Base-by-base conservation (phyloP, 306 rosid genomes). In the Pyrus communis region DNA sequence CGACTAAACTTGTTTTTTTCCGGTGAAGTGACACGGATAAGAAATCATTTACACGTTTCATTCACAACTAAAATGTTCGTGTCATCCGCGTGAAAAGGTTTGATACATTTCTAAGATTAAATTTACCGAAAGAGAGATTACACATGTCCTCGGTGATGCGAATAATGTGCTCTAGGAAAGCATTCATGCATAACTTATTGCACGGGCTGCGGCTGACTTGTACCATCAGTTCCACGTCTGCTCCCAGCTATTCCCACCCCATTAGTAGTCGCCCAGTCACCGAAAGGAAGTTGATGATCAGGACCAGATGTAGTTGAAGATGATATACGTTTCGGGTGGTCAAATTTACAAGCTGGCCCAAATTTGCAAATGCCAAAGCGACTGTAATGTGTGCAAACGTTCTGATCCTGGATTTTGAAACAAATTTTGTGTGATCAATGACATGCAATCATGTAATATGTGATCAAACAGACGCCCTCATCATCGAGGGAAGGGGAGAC, bases 361-460 rank as follows among this genome's bases (percentile, higher is more conserved):
- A 78, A 96, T 82, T 92, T 96, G 90, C 98, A 96, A 75, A 96
- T 92, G 83, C 99, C 99, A 61, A 88, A 90, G 62, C 90, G 93
- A 77, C 93, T 88, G 83, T 87, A 96, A 77, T 90, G 82, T 1
- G 91, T 19, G 91, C 99, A 96, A 67, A 84, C 68, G 57, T 78
- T 86, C 88, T 91, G 89, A 74, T 88, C 99, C 98, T 96, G 90
- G 69, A 84, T 82, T 85, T 73, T 59, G 52, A 40, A 62, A 77
- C 42, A 75, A 75, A 71, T 25, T 57, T 33, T 73, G 17, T 57
- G 76, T 4, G 35, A 42, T 71, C 33, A 73, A 73, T 74, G 57
- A 4, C 55, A 38, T 58, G 67, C 67, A 38, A 43, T 43, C 69
- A 25, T 49, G 69, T 65, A 28, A 23, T 11, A 55, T 45, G 33